Base-by-base conservation (phyloP, 1,284 basidiomycete species). In the Sutorius eximius region DNA sequence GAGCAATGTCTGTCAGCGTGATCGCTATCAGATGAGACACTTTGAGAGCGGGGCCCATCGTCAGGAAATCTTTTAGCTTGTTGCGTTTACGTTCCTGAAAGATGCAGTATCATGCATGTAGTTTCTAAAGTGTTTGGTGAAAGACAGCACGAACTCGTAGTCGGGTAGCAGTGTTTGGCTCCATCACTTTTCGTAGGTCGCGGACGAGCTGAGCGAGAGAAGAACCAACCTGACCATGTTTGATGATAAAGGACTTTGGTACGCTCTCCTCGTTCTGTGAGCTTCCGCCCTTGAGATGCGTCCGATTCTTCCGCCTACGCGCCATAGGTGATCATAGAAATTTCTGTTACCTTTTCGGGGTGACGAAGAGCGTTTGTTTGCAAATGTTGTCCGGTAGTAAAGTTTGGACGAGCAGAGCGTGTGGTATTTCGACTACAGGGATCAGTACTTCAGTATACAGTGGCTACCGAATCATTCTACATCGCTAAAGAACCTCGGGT, bases 1-100 rank as follows among this genome's bases (percentile, higher is more conserved):
- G 91, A 5, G 91, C 88, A 53, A 91, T 75, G 53, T 92, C 86
- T 13, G 93, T 93, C 57, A 96, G 74, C 7, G 91, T 94, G 72
- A 99, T 91, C 40, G 95, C 93, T 60, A 99, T 82, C 40, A 99
- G 75, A 75, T 99, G 97, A 5, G 95, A 92, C 37, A 99, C 95
- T 59, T 89, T 85, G 48, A 99, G 82, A 8, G 92, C 85, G 1
- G 95, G 95, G 1, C 92, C 94, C 81, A 99, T 90, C 18, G 88
- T 87, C 52, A 98, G 76, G 71, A 94, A 99, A 73, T 99, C 97
- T 72, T 95, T 92, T 27, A 99, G 80, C 69, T 95, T 91, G 70
- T 98, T 98, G 49, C 90, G 82, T 56, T 87, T 87, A 38, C 95
- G 82, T 81, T 99, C 96, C 91, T 96, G 70, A 57, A 40, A 30